Evolutionary conservation across 1,284 basidiomycete genomes (phyloP), one percentile per base, ranked within the genome.

Genomic region (Chiua sp.): DNA sequence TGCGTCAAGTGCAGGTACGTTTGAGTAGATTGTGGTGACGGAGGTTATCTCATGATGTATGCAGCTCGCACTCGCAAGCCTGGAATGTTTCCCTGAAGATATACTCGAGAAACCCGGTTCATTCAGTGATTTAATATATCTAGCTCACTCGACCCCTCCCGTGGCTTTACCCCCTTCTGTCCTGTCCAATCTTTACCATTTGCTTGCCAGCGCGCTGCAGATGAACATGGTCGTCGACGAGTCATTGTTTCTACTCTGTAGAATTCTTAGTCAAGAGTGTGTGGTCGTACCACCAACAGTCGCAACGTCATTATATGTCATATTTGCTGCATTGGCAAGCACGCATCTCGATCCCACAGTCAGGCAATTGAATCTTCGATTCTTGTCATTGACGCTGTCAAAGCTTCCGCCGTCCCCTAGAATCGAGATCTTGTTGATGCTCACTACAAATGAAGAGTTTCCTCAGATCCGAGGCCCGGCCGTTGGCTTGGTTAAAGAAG

Each of bases 391-490:
- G 44, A 68, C 86, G 3, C 77, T 91, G 20, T 72, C 78, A 1
- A 75, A 79, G 3, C 74, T 82, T 3, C 81, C 83, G 1, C 71
- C 83, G 1, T 68, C 75, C 42, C 64, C 85, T 1, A 82, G 83
- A 6, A 75, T 90, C 28, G 79, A 82, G 37, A 73, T 87, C 11
- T 77, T 92, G 5, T 71, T 77, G 10, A 84, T 84, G 28, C 77
- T 90, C 16, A 78, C 82, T 3, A 75, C 76, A 11, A 77, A 82
- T 53, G 69, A 71, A 11, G 74, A 80, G 20, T 82, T 83, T 51
- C 85, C 85, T 1, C 86, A 87, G 65, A 87, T 92, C 80, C 80
- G 85, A 12, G 82, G 85, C 0, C 87, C 90, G 0, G 82, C 86
- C 0, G 78, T 92, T 3, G 86, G 87, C 0, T 76, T 92, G 7